Evolutionary conservation across 1,284 basidiomycete genomes (phyloP), one percentile per base, ranked within the genome.

Genomic region (Malassezia psittaci): DNA sequence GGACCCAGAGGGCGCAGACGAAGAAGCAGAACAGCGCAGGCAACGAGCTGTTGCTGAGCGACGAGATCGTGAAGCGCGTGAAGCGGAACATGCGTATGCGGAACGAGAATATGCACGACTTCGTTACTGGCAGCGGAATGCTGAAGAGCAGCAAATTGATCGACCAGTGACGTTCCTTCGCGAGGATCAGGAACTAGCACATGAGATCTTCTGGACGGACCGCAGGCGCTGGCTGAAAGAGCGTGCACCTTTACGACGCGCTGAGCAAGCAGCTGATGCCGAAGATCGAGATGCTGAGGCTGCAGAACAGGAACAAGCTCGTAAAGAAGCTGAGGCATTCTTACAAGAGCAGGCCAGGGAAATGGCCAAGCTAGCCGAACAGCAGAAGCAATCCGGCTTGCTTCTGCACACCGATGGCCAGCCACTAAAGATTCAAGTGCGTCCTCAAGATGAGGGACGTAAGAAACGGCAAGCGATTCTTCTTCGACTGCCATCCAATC

Each of bases 391-490:
- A 12, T 57, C 69, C 1, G 71, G 71, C 33, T 63, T 70, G 10
- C 60, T 66, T 13, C 57, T 67, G 11, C 57, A 50, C 5, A 43
- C 41, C 16, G 65, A 62, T 11, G 65, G 50, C 2, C 59, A 63
- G 24, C 68, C 68, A 3, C 59, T 74, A 53, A 66, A 67, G 53
- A 61, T 74, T 54, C 68, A 61, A 16, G 63, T 72, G 33, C 50
- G 39, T 18, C 40, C 37, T 15, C 35, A 52, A 29, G 39, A 41
- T 21, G 51, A 32, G 45, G 46, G 51, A 6, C 50, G 39, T 40
- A 57, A 59, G 29, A 54, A 52, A 34, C 59, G 67, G 37, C 65
- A 69, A 37, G 61, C 67, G 19, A 56, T 70, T 5, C 51, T 43
- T 29, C 58, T 55, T 36, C 57, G 50, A 16, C 40, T 63, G 24